Base-by-base conservation (phyloP, 73 alveolate species). In the Blepharisma stoltei region DNA sequence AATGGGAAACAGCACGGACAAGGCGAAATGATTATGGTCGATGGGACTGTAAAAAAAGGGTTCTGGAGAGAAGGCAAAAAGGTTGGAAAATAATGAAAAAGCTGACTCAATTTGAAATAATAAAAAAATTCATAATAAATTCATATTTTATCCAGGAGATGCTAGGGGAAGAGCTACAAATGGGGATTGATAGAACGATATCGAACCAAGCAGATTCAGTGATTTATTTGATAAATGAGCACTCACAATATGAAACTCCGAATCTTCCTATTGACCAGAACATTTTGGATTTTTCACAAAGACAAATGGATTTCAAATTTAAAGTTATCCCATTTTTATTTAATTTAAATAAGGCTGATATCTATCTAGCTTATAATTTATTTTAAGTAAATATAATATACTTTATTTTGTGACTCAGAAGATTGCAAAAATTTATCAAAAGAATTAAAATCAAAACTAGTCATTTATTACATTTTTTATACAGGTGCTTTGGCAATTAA, bases 1-100 rank as follows among this genome's bases (percentile, higher is more conserved):
- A 79, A 90, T 79, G 97, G 94, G 53, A 87, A 87, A 76, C 90
- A 83, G 78, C 92, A 93, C 78, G 98, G 98, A 38, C 67, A 81
- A 76, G 97, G 97, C 1, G 85, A 81, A 48, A 46, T 83, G 37
- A 81, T 84, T 50, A 69, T 76, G 37, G 81, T 87, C 0, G 87
- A 78, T 85, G 90, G 88, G 52, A 65, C 50, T 7, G 86, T 82
- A 44, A 82, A 82, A 54, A 69, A 48, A n/a, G 93, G 93, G 4
- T 23, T 75, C 20, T 85, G 93, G 93, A 84, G 81, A 46, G 67
- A 54, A 25, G 93, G 93, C 2, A 85, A 32, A 32, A 32, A 32
- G 41, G 41, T 32, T 1, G 41, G 41, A 32, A 32, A 32, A 32
- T 32, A 32, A 32, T 32, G 41, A 32, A 32, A 32, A 32, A 32